Base-by-base conservation (phyloP, 202 grass and related monocot genomes). In the Dendrocalamus latiflorus region DNA sequence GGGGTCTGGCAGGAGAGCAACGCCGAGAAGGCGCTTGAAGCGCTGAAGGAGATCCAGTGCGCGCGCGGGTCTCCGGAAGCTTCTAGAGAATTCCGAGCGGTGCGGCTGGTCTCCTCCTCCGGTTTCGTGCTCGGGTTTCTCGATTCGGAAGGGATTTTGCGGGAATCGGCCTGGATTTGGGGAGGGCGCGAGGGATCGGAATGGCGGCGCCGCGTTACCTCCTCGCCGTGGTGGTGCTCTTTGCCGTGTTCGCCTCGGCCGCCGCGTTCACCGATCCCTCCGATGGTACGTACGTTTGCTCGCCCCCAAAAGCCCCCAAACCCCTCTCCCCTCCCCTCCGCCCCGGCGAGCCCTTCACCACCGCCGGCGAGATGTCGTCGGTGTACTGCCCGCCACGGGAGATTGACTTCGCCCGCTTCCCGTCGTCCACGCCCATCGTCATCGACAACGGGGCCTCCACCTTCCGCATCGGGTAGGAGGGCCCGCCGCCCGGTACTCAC, bases 1-100 rank as follows among this genome's bases (percentile, higher is more conserved):
- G 96, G 96, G 41, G 93, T 99, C 50, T 99, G 96, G 96, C 96
- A 96, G 90, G 96, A 94, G 88, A 99, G 68, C 85, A 96, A 92
- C 85, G 93, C 96, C 37, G 93, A 96, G 88, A 99, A 99, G 88
- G 93, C 93, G 78, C 91, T 99, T 78, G 93, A 99, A 75, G 96
- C 93, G 44, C 85, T 99, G 67, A 94, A 94, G 86, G 91, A 96
- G 85, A 96, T 99, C 85, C 93, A 99, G 88, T 99, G 26, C 61
- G 79, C 56, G 43, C 64, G 58, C 81, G 41, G 75, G 54, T 60
- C 22, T 11, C 24, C n/a, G 16, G 63, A 85, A 81, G 65, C 70
- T 76, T 81, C 87, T 42, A 28, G 82, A 76, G 38, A n/a, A 43
- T 71, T 36, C 26, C 30, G 28, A 33, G 57, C 39, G 7, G 41